Evolutionary conservation across 495 filamentous ascomycete species (phyloP).

Genomic region (Aspergillus bridgeri): DNA sequence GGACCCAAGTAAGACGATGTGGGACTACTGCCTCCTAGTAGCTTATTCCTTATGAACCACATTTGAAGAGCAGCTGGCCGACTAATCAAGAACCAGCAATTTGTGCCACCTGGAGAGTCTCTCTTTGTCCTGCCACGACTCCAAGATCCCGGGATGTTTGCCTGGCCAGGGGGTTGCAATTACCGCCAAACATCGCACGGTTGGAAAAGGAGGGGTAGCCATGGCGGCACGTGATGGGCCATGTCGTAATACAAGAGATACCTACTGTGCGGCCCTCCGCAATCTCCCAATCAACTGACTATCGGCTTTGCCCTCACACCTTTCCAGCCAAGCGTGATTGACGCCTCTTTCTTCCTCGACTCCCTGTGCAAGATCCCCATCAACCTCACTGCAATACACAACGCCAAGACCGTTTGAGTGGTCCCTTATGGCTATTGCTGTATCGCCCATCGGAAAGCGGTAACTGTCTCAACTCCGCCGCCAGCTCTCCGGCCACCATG

Average conservation of each 20-base stretch:
- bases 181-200: not conserved
- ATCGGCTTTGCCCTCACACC: not conserved
- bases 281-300: not conserved
- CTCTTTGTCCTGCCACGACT: not conserved
- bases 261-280: not conserved
- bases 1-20: not conserved
- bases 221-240: slow-evolving; percentile 6
- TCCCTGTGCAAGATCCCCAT: not conserved
- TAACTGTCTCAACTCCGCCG: not conserved
- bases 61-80: not conserved
- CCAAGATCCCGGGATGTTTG: not conserved
- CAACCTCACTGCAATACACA: not conserved
- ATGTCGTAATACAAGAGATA: slow-evolving; percentile 13
- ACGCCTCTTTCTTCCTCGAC: not conserved
- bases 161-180: not conserved
- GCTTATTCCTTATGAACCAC: not conserved
- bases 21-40: not conserved
- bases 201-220: slow-evolving; percentile 7
- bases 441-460: slow-evolving; percentile 3
- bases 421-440: slow-evolving; percentile 17
- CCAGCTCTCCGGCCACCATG: slow-evolving; percentile 46
- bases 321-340: not conserved
- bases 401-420: not conserved
- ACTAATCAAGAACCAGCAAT: not conserved
- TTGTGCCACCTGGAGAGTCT: not conserved